Conservation (phyloP, 2,329 filamentous ascomycete species). For the Colletotrichum navitas region DNA sequence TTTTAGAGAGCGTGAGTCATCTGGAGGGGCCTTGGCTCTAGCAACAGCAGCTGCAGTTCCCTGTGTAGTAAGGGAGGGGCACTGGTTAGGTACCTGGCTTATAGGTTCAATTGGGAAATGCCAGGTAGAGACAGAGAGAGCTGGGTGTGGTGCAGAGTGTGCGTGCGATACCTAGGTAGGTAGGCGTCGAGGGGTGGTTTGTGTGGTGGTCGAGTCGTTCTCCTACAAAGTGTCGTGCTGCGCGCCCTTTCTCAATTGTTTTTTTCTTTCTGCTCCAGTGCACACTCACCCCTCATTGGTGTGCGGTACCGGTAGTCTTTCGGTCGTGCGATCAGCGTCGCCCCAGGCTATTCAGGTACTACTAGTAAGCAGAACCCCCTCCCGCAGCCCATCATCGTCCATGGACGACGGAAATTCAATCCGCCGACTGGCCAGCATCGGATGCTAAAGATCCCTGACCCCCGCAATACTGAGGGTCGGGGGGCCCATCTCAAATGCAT, state of each 20-base stretch:
- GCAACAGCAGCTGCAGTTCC: not conserved
- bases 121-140: not conserved
- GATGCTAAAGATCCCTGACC: constrained; percentile 5
- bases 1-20: constrained; percentile 41
- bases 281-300: constrained; percentile 5
- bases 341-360: constrained; percentile 21
- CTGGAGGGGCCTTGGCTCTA: constrained; percentile 18
- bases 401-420: constrained; percentile 36
- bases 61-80: not conserved
- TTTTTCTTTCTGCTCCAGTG: constrained; percentile 4
- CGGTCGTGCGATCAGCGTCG: constrained; percentile 25
- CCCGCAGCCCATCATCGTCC: not conserved
- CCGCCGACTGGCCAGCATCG: constrained; percentile 17
- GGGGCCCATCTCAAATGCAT: constrained; percentile 32
- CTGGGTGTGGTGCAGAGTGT: constrained; percentile 4
- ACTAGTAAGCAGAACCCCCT: no score
- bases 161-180: not conserved
- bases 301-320: constrained; percentile 4
- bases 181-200: constrained; percentile 4
- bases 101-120: constrained; percentile 2
- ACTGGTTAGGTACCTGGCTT: constrained; percentile 6
- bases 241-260: not conserved
- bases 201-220: constrained; percentile 12
- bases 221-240: constrained; percentile 8
- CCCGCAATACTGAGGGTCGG: constrained; percentile 5